Evolutionary conservation across 345 rosid species (phyloP).

Genomic region (rapeseed (Brassica napus)): DNA sequence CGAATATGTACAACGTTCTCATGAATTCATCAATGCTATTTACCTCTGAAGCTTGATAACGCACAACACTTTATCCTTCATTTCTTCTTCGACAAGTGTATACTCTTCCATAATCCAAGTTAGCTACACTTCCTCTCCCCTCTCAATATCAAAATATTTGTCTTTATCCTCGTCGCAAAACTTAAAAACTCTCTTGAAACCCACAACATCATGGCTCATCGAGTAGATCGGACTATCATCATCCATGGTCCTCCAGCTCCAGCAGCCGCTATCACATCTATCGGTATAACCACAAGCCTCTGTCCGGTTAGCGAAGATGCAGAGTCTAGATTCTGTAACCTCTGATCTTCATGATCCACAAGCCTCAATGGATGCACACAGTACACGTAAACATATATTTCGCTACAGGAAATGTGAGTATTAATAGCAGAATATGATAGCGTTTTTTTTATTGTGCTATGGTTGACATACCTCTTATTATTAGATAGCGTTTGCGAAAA

Average conservation of each 20-base stretch:
- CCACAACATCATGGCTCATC: background rate
- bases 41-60: background rate
- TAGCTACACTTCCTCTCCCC: background rate
- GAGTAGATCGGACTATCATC: background rate
- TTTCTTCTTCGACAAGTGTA: background rate
- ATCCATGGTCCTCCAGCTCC: constrained; percentile 10
- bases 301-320: background rate
- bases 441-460: too few species aligned
- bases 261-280: background rate
- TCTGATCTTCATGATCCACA: background rate
- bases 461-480: too few species aligned
- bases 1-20: background rate
- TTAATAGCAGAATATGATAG: too few species aligned
- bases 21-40: background rate
- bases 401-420: too few species aligned
- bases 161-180: background rate
- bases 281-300: background rate
- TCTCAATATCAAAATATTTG: background rate
- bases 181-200: background rate
- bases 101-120: constrained; percentile 2
- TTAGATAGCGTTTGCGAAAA: too few species aligned
- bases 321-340: background rate
- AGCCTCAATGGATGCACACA: too few species aligned
- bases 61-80: background rate
- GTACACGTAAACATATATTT: too few species aligned